Percentiles rank a stretch among this genome's conserved stretches.
Evolutionary conservation across 164 flowering plant species (phyloP).

Genomic region (Nelumbo lutea): DNA sequence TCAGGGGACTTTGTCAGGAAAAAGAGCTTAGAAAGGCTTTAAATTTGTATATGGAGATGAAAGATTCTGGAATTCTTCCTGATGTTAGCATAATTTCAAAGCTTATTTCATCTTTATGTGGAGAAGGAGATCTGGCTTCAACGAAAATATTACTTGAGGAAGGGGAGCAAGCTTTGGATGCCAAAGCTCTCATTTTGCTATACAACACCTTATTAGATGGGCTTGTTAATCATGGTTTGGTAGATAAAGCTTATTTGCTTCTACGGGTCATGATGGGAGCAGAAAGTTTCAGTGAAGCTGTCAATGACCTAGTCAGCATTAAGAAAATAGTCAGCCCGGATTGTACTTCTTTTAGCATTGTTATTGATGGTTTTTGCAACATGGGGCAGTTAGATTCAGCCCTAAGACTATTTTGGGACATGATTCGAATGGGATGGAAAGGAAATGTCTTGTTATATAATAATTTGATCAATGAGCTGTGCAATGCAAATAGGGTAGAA

Average conservation of each 20-base stretch:
- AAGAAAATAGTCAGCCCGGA: constrained; percentile 28
- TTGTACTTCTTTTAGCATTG: constrained; percentile 46
- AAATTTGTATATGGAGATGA: constrained; percentile 57
- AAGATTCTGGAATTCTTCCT: constrained; percentile 42
- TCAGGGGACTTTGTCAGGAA: constrained; percentile 61
- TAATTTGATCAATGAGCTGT: constrained; percentile 56
- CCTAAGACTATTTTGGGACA: constrained; percentile 44
- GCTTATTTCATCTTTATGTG: constrained; percentile 38
- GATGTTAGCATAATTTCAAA: constrained; percentile 42
- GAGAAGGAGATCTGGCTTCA: constrained; percentile 30
- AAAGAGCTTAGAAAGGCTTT: constrained; percentile 49
- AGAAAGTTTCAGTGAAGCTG: constrained; percentile 16
- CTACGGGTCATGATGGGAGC: constrained; percentile 38
- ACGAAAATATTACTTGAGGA: constrained; percentile 25
- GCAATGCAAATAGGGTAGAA: constrained; percentile 53
- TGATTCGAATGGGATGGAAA: constrained; percentile 42
- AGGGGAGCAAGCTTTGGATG: constrained; percentile 21
- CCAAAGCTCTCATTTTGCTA: constrained; percentile 22
- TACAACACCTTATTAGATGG: constrained; percentile 46
- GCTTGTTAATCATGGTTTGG: constrained; percentile 36
- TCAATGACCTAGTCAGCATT: constrained; percentile 14
- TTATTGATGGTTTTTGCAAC: constrained; percentile 61
- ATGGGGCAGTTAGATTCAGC: constrained; percentile 54
- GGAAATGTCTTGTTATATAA: constrained; percentile 47
- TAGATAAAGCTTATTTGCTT: constrained; percentile 49